Base-by-base conservation (phyloP, 106 monocot genomes). In the Agapanthus africanus region DNA sequence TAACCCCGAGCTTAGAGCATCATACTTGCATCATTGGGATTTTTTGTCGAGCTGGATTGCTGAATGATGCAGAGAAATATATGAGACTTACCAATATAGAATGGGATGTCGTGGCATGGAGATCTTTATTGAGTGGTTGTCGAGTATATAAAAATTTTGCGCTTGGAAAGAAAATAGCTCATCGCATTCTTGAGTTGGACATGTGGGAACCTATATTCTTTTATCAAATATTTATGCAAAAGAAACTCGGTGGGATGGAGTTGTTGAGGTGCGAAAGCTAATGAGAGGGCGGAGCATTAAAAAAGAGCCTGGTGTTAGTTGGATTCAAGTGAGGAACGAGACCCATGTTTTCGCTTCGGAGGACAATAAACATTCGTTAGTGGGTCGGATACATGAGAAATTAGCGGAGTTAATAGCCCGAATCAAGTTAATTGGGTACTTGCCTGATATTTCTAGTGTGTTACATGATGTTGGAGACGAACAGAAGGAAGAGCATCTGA, bases 231-330 rank as follows among this genome's bases (percentile, higher is more conserved):
- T 84, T 63, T 79, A 91, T 70, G 87, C 91, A 21, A 87, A 74
- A 72, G 66, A 71, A 44, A 84, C 71, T 18, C 77, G 67, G 68
- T 91, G 91, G 91, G 81, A 84, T 56, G 71, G 61, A 61, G 91
- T 87, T 28, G 76, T 69, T 22, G 74, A 81, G 52, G 42, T 87
- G 31, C 57, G 84, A 27, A 84, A 76, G 41, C 50, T 82, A 38
- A 87, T 87, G 91, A 79, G 87, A 71, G 76, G 68, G 38, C 76
- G 68, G 75, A 68, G 70, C 37, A 73, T 91, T 18, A 91, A 87
- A 57, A 91, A 91, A 35, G 91, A 87, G 39, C 91, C 87, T 38
- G 84, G 91, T 1, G 83, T 81, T 33, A 87, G 91, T 69, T 91
- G 91, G 91, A 79, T 87, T 71, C 87, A 91, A 63, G 67, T 80